These are phyloP conservation scores for Plectranthus barbatus DNA, from an alignment of 257 asterid species.

Conservation along the genomic window DNA sequence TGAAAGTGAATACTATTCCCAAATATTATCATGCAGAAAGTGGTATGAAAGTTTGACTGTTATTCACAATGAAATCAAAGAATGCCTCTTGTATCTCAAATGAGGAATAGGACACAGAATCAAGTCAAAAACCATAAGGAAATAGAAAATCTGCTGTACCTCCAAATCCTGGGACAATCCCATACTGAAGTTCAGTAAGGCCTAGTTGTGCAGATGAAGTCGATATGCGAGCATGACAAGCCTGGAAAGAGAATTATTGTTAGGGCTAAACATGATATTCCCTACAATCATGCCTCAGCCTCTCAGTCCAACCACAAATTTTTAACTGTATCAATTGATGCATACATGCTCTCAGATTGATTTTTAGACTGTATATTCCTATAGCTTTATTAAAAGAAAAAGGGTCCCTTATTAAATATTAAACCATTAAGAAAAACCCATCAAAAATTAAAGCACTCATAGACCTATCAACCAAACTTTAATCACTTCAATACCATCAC, in stretches of 20 bases:
- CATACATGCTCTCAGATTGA: background rate
- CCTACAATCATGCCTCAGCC: background rate
- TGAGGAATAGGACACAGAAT: background rate
- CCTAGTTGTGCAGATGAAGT: constrained; percentile 48
- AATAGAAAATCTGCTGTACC: constrained; percentile 22
- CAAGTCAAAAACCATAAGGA: background rate
- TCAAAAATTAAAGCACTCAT: background rate
- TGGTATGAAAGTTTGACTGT: background rate
- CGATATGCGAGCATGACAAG: constrained; percentile 53
- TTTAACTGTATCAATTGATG: background rate
- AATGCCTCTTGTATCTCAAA: background rate
- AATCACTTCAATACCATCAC: background rate
- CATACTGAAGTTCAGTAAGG: constrained; percentile 48
- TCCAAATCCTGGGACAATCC: constrained; percentile 57
- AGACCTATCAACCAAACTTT: background rate
- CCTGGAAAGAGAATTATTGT: constrained; percentile 23
- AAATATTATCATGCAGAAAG: background rate
- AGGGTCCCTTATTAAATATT: background rate
- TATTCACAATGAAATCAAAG: background rate
- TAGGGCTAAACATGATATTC: background rate
- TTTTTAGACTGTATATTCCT: background rate
- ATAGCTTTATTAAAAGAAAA: background rate
- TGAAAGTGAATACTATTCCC: background rate
- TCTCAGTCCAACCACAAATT: background rate
- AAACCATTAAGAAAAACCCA: background rate